Percentiles rank a stretch among this genome's conserved stretches.
Conservation (phyloP, 2,329 filamentous ascomycete species). For the Sporothrix dimorphospora region DNA sequence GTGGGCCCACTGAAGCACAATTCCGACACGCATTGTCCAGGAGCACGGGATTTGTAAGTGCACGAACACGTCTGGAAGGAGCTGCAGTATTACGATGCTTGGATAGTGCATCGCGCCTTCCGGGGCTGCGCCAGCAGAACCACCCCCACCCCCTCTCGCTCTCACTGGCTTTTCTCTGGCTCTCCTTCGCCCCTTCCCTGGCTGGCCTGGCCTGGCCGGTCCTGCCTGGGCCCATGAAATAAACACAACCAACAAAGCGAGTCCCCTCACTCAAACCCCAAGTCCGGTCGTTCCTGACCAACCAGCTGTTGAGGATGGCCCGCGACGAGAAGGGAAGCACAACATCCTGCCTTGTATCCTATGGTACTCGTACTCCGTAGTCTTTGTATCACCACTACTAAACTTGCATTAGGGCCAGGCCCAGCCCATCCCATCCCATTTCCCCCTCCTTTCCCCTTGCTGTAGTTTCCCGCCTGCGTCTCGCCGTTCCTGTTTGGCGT, state of each 20-base stretch:
- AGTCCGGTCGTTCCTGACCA: conserved; percentile 20
- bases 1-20: conserved; percentile 6
- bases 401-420: conserved; percentile 17
- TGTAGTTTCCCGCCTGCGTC: neutral
- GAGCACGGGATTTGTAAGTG: conserved; percentile 3
- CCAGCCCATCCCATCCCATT: neutral
- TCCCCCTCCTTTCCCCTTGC: conserved; percentile 7
- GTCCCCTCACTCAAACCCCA: neutral
- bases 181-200: neutral
- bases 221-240: neutral
- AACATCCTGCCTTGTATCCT: conserved; percentile 25
- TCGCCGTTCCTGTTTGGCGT: neutral
- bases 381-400: conserved; percentile 2
- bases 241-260: conserved; percentile 15
- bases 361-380: neutral
- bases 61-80: conserved; percentile 3
- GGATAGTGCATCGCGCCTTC: conserved; percentile 16
- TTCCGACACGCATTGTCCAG: neutral
- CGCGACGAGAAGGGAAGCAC: conserved; percentile 21
- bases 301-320: conserved; percentile 5
- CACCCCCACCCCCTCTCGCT: conserved; percentile 1
- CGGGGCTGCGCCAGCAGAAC: conserved; percentile 4
- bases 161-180: neutral
- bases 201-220: neutral
- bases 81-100: conserved; percentile 20